These are phyloP conservation scores for Phialophora chinensis DNA, from an alignment of 2,329 filamentous ascomycete species.

Conservation along the genomic window DNA sequence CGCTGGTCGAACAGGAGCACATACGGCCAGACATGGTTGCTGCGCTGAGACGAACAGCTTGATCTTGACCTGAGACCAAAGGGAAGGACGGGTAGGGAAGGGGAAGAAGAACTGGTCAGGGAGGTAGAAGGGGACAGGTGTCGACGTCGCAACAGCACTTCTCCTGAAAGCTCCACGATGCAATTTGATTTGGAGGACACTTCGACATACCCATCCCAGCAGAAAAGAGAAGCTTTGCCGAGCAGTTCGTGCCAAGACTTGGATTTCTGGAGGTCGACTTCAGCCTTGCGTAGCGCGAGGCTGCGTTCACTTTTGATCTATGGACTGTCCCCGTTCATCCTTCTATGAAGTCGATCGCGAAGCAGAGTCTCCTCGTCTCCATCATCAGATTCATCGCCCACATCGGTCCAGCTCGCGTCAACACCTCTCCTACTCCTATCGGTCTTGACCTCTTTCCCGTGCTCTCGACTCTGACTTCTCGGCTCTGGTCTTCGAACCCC, in stretches of 20 bases:
- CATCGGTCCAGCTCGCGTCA: slow-evolving; percentile 14
- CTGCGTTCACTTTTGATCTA: background rate
- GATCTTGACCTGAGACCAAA: slow-evolving; percentile 6
- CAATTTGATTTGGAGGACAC: slow-evolving; percentile 21
- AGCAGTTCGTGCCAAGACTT: background rate
- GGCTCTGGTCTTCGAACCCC: slow-evolving; percentile 6
- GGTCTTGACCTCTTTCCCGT: background rate
- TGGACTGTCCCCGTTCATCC: slow-evolving; percentile 1
- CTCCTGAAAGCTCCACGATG: slow-evolving; percentile 21
- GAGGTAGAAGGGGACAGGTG: slow-evolving; percentile 14
- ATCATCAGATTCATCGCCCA: background rate
- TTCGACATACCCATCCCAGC: slow-evolving; percentile 8
- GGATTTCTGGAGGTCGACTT: background rate
- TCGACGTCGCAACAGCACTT: slow-evolving; percentile 15
- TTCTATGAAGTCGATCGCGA: background rate
- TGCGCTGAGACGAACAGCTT: slow-evolving; percentile 20
- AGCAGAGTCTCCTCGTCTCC: slow-evolving; percentile 7
- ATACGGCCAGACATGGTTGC: slow-evolving; percentile 36
- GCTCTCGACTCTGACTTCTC: background rate
- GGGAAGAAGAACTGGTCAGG: background rate
- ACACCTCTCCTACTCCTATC: background rate
- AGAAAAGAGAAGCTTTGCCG: slow-evolving; percentile 15
- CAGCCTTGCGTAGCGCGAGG: background rate
- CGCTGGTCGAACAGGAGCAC: slow-evolving; percentile 22
- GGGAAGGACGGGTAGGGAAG: slow-evolving; percentile 4